Conservation (phyloP, 225 moss, liverwort and hornwort species). For the Polytrichum commune region DNA sequence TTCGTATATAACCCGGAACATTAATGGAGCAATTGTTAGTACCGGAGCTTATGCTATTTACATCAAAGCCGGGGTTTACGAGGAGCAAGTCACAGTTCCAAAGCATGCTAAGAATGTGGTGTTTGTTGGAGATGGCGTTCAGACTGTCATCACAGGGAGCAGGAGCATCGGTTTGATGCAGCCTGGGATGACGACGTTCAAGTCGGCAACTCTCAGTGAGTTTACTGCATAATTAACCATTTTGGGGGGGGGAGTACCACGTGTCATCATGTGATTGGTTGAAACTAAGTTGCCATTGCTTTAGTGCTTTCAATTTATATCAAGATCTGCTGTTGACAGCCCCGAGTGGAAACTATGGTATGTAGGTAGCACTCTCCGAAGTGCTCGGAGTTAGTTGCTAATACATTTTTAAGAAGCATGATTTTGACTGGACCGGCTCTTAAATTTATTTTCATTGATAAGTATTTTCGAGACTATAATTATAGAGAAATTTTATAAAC, state of each 20-base stretch:
- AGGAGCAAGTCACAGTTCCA: constrained; percentile 49
- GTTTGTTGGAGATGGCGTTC: constrained; percentile 60
- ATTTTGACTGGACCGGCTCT: background rate
- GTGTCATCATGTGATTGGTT: too few species aligned
- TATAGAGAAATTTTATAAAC: background rate
- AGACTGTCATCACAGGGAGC: constrained; percentile 62
- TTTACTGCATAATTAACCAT: background rate
- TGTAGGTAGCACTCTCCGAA: background rate
- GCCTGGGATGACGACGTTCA: constrained; percentile 49
- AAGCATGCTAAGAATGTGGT: constrained; percentile 42
- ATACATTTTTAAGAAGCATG: background rate
- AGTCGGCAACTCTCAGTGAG: constrained; percentile 73
- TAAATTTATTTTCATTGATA: background rate
- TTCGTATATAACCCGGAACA: too few species aligned
- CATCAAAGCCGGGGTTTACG: constrained; percentile 47
- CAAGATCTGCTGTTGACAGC: too few species aligned
- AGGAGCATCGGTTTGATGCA: constrained; percentile 34
- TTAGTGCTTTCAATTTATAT: background rate
- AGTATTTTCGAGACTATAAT: too few species aligned
- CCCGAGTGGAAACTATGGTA: background rate
- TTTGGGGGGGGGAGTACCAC: too few species aligned
- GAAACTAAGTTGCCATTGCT: background rate
- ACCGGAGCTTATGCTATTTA: constrained; percentile 13
- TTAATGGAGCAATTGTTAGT: background rate
- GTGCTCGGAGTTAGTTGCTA: background rate